Base-by-base conservation (phyloP, 805 yeast genomes). In the Hanseniaspora lachancei region DNA sequence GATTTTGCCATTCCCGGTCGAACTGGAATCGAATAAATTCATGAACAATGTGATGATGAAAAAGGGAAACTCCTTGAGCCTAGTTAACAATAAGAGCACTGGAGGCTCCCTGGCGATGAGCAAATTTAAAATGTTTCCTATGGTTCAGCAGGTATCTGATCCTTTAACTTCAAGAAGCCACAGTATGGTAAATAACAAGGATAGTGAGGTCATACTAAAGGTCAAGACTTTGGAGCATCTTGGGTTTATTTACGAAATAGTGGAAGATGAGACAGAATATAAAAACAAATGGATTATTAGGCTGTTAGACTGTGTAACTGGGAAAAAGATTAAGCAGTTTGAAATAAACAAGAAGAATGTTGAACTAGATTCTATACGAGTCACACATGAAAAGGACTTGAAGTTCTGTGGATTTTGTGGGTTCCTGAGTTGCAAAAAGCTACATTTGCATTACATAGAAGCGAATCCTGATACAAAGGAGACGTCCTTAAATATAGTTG, bases 391-490 rank as follows among this genome's bases (percentile, higher is more conserved):
- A 44, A 88, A 83, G 61, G 95, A 95, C 6, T 81, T 88, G 0
- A 95, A 88, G 21, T 55, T 55, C 69, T 88, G 96, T 69, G 76
- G 84, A 47, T 88, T 88, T 68, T 88, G 96, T 72, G 96, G 96
- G 2, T 84, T 95, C 70, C 88, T 86, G 0, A 83, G 95, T 0
- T 77, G 88, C 42, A 75, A 80, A 23, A 77, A 89, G 3, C 75
- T 88, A 54, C 82, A 91, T 1, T 72, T 87, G 21, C 82, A 82
- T 0, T 88, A 88, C 66, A 80, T 82, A 23, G 84, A 82, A 59
- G 64, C 66, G 27, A 82, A 79, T 57, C 71, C 74, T 2, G 75
- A 74, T 5, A 76, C 18, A 8, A 38, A 42, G 21, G 59, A 58
- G 36, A 49, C 48, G 3, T 46, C 47, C 7, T 79, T 9, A 66